Evolutionary conservation across 2,329 filamentous ascomycete genomes (phyloP), one percentile per base, ranked within the genome.

Genomic region (Trichoderma afroharzianum): DNA sequence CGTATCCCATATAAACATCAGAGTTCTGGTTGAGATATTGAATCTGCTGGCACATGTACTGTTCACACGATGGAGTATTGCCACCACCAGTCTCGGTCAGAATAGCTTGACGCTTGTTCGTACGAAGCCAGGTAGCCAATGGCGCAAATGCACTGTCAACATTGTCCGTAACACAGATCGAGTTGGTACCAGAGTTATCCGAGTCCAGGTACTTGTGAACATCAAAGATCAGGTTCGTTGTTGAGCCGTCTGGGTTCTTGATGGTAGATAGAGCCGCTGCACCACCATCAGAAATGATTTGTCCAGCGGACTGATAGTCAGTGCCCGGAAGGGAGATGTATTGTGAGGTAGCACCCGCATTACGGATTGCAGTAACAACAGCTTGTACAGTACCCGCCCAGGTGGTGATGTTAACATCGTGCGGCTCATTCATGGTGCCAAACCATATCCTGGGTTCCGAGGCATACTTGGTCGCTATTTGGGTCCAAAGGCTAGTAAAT

Each of bases 351-450:
- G 89, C 88, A 26, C 89, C 89, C 2, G 87, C 85, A 57, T 83
- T 77, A 53, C 90, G 86, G 76, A 92, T 91, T 2, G 88, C 90
- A 0, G 85, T 88, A 3, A 92, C 89, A 18, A 83, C 88, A 18
- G 83, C 83, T 76, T 92, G 90, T 69, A 87, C 85, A 0, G 88
- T 88, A 2, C 82, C 78, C 0, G 86, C 88, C 90, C 90, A 91
- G 1, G 79, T 79, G 55, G 75, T 78, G 75, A 90, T 82, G 74
- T 88, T 83, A 69, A 86, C 80, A 68, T 88, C 85, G 77, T 90
- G 87, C 15, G 90, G 89, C 80, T 89, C 90, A 79, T 92, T 92
- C 89, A 91, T 91, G 55, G 91, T 76, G 24, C 88, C 89, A 74
- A 91, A 91, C 80, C 53, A 85, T 86, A 36, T 81, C 76, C 68